Conservation (phyloP, 352 stramenopile genomes). For the Globisporangium carolinianum region DNA sequence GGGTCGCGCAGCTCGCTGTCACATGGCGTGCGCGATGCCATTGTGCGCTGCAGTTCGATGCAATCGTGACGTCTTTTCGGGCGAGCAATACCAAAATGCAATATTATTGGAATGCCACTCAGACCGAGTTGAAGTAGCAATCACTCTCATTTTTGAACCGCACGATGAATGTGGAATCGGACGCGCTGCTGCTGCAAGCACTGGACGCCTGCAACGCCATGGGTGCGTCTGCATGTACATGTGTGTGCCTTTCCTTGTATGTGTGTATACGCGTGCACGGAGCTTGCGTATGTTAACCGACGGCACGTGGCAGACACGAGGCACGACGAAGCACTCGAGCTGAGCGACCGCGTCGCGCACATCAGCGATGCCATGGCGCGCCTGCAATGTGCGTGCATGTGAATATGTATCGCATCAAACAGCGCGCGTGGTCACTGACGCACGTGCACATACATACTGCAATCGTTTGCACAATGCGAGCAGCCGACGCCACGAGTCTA, state of each 20-base stretch:
- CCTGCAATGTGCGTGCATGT: not conserved
- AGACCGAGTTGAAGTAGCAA: not conserved
- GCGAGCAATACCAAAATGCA: no score
- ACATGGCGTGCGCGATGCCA: slow-evolving; percentile 7
- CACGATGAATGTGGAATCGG: not conserved
- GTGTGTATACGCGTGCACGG: not conserved
- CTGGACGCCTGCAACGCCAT: not conserved
- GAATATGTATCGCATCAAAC: not conserved
- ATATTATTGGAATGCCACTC: no score
- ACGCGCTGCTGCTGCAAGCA: not conserved
- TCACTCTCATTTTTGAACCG: not conserved
- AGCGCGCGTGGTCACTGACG: not conserved
- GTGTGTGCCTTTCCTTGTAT: not conserved
- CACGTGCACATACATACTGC: not conserved
- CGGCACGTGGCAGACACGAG: not conserved
- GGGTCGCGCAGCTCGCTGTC: slow-evolving; percentile 7
- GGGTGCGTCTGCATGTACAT: not conserved
- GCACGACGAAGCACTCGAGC: not conserved
- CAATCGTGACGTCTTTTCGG: no score
- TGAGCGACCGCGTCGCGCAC: slow-evolving; percentile 1
- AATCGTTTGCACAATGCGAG: not conserved
- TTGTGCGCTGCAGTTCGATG: not conserved
- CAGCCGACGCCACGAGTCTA: slow-evolving; percentile 11
- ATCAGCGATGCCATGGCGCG: not conserved
- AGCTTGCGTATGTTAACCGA: not conserved